Conservation (phyloP, 345 rosid species). For the Linum tenue region DNA sequence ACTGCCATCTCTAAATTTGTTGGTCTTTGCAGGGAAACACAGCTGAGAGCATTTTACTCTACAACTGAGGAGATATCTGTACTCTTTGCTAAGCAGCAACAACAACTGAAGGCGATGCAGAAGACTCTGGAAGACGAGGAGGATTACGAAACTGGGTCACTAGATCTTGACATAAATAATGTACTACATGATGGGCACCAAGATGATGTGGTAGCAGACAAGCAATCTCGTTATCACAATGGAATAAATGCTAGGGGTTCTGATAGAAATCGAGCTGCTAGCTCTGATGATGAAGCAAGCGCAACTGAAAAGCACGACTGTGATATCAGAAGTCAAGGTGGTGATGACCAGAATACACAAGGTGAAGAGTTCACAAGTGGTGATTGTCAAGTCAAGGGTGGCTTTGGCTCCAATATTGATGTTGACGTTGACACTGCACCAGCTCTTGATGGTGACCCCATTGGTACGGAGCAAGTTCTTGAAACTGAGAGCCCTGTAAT, state of each 20-base stretch:
- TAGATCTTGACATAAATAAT: slow-evolving; percentile 51
- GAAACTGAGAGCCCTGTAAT: slow-evolving; percentile 68
- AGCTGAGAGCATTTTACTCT: slow-evolving; percentile 84
- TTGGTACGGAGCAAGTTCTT: slow-evolving; percentile 67
- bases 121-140: slow-evolving; percentile 92
- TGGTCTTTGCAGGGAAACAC: slow-evolving; percentile 66
- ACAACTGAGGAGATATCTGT: slow-evolving; percentile 79
- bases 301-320: slow-evolving; percentile 84
- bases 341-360: slow-evolving; percentile 58
- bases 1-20: background rate
- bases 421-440: slow-evolving; percentile 45
- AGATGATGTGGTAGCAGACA: slow-evolving; percentile 24
- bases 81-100: slow-evolving; percentile 86
- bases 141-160: slow-evolving; percentile 63
- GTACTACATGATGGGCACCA: slow-evolving; percentile 13
- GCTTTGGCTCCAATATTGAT: slow-evolving; percentile 77
- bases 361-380: slow-evolving; percentile 59
- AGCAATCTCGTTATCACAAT: slow-evolving; percentile 15
- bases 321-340: slow-evolving; percentile 55
- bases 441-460: slow-evolving; percentile 40
- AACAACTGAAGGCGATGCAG: slow-evolving; percentile 88
- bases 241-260: slow-evolving; percentile 34
- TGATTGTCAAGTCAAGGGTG: slow-evolving; percentile 40
- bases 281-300: slow-evolving; percentile 62
- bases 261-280: slow-evolving; percentile 24